Percentiles rank a stretch among this genome's conserved stretches.
phyloP scores from a whole-genome alignment of 805 yeast species.

The Wickerhamomyces alni region DNA sequence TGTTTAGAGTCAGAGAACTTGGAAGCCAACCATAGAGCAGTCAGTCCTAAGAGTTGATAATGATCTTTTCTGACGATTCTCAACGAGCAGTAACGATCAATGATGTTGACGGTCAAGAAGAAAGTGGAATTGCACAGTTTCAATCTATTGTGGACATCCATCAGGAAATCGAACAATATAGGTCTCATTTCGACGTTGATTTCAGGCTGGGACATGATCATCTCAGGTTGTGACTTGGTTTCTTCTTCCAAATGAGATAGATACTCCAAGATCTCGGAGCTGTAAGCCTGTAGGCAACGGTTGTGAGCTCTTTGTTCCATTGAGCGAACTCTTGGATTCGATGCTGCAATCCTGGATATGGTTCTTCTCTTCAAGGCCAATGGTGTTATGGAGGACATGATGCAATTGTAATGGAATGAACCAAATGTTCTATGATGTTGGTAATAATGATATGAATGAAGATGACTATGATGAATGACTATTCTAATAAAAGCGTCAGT shows the following conservation, averaged over 20 bases:
- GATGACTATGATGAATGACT: no score
- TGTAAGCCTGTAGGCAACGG: slow-evolving; percentile 37
- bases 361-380: slow-evolving; percentile 19
- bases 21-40: slow-evolving; percentile 86
- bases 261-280: slow-evolving; percentile 33
- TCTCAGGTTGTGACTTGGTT: slow-evolving; percentile 22
- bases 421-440: no score
- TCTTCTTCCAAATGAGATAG: slow-evolving; percentile 27
- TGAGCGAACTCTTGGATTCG: slow-evolving; percentile 34
- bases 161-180: slow-evolving; percentile 71
- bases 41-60: slow-evolving; percentile 79
- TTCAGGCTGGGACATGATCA: slow-evolving; percentile 33
- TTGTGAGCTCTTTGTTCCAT: slow-evolving; percentile 46
- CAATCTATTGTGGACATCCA: slow-evolving; percentile 62
- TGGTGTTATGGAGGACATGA: slow-evolving; percentile 17
- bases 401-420: no score
- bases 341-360: slow-evolving; percentile 24
- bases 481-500: no score
- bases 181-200: slow-evolving; percentile 57
- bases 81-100: slow-evolving; percentile 82
- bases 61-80: slow-evolving; percentile 77
- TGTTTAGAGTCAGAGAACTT: slow-evolving; percentile 67
- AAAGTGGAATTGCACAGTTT: slow-evolving; percentile 60
- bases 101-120: slow-evolving; percentile 60
- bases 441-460: no score